A percentile compares a stretch with the other conserved stretches of the same genome.
These are phyloP conservation scores for Elasticomyces elasticus DNA, from an alignment of 495 filamentous ascomycete genomes.

Conservation along the genomic window DNA sequence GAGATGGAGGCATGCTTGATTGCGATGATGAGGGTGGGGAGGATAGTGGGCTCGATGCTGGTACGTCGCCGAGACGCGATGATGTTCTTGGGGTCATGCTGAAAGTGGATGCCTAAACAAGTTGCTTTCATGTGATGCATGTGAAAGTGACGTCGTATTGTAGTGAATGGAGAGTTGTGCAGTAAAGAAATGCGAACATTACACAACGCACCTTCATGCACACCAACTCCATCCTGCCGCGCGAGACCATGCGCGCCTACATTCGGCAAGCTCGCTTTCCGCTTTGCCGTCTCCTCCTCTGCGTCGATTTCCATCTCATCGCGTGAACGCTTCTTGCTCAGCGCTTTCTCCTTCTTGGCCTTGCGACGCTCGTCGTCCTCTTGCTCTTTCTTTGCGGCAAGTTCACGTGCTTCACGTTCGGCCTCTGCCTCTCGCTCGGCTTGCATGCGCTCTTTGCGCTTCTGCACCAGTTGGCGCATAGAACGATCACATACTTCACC, in stretches of 20 bases:
- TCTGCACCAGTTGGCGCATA: slow-evolving; percentile 77
- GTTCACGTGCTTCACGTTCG: slow-evolving; percentile 26
- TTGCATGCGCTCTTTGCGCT: slow-evolving; percentile 41
- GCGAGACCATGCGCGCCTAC: slow-evolving; percentile 35
- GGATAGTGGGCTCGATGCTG: not conserved
- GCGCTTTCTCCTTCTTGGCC: slow-evolving; percentile 13
- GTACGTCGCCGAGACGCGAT: not conserved
- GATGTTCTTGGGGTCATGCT: not conserved
- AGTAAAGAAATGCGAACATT: not conserved
- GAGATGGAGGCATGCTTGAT: not conserved
- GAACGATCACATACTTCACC: slow-evolving; percentile 33
- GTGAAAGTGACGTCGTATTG: not conserved
- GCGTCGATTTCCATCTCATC: slow-evolving; percentile 18
- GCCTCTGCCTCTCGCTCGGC: slow-evolving; percentile 28
- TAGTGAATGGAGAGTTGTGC: not conserved
- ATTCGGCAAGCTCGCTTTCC: slow-evolving; percentile 28
- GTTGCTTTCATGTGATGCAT: not conserved
- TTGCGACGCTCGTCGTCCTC: slow-evolving; percentile 16
- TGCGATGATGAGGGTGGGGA: not conserved
- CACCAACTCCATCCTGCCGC: slow-evolving; percentile 33
- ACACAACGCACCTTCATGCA: slow-evolving; percentile 29
- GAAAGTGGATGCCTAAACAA: not conserved
- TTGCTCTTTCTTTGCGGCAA: slow-evolving; percentile 11
- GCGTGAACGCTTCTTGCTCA: slow-evolving; percentile 24
- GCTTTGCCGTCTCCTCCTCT: slow-evolving; percentile 25